phyloP scores from a whole-genome alignment of 345 rosid genomes.

The Arabis alpina region DNA sequence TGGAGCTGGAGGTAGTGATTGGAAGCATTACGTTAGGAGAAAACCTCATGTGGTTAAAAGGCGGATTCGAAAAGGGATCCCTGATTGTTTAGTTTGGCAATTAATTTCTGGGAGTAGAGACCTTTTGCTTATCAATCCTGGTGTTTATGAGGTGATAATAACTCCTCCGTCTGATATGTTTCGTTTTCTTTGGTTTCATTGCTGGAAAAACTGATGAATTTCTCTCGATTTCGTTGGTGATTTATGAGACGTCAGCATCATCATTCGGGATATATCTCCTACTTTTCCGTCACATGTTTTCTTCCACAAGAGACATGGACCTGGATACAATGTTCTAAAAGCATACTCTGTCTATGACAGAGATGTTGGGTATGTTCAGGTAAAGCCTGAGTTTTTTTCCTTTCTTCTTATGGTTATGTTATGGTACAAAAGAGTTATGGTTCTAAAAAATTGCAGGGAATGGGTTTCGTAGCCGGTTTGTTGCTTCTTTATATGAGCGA shows the following conservation, averaged over 20 bases:
- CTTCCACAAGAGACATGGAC: constrained; percentile 99
- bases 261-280: constrained; percentile 91
- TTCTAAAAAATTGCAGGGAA: constrained; percentile 64
- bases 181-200: no score
- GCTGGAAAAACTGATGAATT: neutral
- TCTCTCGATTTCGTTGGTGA: constrained; percentile 43
- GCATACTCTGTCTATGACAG: constrained; percentile 97
- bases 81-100: constrained; percentile 99
- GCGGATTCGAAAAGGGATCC: constrained; percentile 88
- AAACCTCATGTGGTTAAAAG: constrained; percentile 91
- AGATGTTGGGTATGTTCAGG: constrained; percentile 99
- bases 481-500: constrained; percentile 98
- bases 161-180: neutral
- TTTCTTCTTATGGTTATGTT: constrained; percentile 15
- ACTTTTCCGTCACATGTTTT: constrained; percentile 96
- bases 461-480: constrained; percentile 92
- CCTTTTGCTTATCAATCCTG: constrained; percentile 93
- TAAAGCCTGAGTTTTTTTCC: constrained; percentile 30
- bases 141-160: constrained; percentile 75
- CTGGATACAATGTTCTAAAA: constrained; percentile 94
- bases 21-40: constrained; percentile 88
- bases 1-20: constrained; percentile 95
- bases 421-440: constrained; percentile 21
- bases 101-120: constrained; percentile 92
- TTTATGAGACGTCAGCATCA: constrained; percentile 95